Conservation (phyloP, 257 asterid species). For the Gentiana macrophylla region DNA sequence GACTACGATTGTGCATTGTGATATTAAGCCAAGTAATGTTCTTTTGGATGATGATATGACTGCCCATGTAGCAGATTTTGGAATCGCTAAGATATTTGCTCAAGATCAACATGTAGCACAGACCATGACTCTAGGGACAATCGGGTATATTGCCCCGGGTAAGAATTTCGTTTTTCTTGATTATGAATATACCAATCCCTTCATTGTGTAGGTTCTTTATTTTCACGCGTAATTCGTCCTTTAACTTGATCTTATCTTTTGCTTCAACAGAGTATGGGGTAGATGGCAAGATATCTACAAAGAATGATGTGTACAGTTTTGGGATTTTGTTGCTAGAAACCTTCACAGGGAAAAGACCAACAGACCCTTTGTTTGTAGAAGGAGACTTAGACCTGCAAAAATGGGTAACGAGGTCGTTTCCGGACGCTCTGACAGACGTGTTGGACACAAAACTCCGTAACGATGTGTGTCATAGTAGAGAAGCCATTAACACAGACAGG, state of each 20-base stretch:
- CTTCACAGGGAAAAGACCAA: slow-evolving; percentile 6
- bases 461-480: no score
- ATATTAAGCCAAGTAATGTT: slow-evolving; percentile 9
- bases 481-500: no score
- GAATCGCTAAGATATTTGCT: slow-evolving; percentile 2
- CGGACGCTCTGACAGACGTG: no score
- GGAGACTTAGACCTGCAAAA: no score
- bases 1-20: slow-evolving; percentile 7
- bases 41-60: slow-evolving; percentile 7
- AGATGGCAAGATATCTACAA: slow-evolving; percentile 2
- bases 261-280: not conserved
- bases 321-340: slow-evolving; percentile 6
- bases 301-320: slow-evolving; percentile 6
- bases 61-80: slow-evolving; percentile 13
- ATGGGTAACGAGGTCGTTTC: no score
- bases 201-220: not conserved
- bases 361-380: not conserved
- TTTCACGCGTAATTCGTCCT: no score
- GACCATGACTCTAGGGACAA: slow-evolving; percentile 7
- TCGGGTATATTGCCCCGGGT: slow-evolving; percentile 9
- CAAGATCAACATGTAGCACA: not conserved
- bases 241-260: no score
- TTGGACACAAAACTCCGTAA: no score
- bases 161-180: not conserved
- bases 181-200: not conserved